phyloP scores from a whole-genome alignment of 2,329 filamentous ascomycete species.

The Rhytidhysteron rufulum region DNA sequence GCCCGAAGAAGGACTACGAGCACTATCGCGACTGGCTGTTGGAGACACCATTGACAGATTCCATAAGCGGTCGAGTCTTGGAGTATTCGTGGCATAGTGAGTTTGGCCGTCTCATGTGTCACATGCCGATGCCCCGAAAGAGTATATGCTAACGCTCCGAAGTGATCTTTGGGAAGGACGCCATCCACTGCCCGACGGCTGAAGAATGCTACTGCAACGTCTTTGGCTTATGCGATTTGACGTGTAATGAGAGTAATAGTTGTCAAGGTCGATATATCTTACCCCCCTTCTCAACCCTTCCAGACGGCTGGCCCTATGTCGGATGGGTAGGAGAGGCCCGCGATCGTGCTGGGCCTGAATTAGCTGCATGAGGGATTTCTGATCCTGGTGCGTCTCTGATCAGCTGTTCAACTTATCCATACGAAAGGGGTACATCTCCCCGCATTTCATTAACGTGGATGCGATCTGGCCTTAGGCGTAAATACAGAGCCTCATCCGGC shows the following conservation, averaged over 20 bases:
- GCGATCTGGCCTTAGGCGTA: no score
- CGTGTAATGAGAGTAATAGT: slow-evolving; percentile 38
- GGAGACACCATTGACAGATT: slow-evolving; percentile 45
- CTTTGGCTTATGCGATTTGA: slow-evolving; percentile 57
- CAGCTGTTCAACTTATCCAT: no score
- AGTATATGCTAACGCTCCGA: slow-evolving; percentile 16
- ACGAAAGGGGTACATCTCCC: no score
- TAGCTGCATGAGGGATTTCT: no score
- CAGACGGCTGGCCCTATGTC: slow-evolving; percentile 58
- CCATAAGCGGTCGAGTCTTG: slow-evolving; percentile 50
- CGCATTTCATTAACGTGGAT: no score
- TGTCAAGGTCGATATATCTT: slow-evolving; percentile 59
- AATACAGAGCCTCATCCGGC: no score
- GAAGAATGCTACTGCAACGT: slow-evolving; percentile 64
- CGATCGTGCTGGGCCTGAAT: slow-evolving; percentile 17
- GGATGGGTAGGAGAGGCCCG: slow-evolving; percentile 48
- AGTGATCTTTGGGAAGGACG: slow-evolving; percentile 36
- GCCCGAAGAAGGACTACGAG: slow-evolving; percentile 47
- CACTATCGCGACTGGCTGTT: slow-evolving; percentile 48
- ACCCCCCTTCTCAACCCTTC: slow-evolving; percentile 56
- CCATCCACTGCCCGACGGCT: slow-evolving; percentile 58
- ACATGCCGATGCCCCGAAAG: slow-evolving; percentile 1
- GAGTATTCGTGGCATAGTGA: slow-evolving; percentile 60
- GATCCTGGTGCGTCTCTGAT: no score
- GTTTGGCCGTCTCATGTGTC: slow-evolving; percentile 19